These are phyloP conservation scores for Fusarium nanum DNA, from an alignment of 2,329 filamentous ascomycete species.

Conservation along the genomic window DNA sequence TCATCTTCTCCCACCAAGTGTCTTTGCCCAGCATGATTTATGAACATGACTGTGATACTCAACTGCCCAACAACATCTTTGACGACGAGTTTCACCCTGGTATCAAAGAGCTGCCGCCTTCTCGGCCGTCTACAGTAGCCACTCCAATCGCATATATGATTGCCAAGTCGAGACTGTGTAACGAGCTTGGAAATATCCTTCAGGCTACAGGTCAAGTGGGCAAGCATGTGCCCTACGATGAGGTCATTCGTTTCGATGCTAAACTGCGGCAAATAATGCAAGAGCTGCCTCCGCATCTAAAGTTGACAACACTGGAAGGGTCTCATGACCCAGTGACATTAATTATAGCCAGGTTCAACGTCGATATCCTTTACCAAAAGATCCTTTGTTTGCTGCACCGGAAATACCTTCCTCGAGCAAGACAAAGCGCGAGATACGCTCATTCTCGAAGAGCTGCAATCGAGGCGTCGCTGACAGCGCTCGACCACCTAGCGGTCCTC, in stretches of 20 bases:
- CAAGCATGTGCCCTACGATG: constrained; percentile 69
- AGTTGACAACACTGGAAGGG: constrained; percentile 79
- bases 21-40: constrained; percentile 77
- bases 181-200: constrained; percentile 77
- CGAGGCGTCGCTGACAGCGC: constrained; percentile 84
- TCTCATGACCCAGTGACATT: constrained; percentile 84
- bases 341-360: constrained; percentile 84
- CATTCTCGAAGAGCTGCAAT: constrained; percentile 87
- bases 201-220: constrained; percentile 70
- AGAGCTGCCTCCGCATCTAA: constrained; percentile 82
- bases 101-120: constrained; percentile 74
- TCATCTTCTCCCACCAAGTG: constrained; percentile 81
- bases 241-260: constrained; percentile 71
- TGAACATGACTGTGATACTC: constrained; percentile 78
- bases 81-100: constrained; percentile 82
- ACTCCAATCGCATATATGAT: constrained; percentile 86
- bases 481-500: constrained; percentile 81
- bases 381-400: constrained; percentile 89
- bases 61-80: constrained; percentile 80
- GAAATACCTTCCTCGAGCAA: constrained; percentile 83
- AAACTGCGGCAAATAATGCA: constrained; percentile 71
- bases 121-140: constrained; percentile 74
- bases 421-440: constrained; percentile 82
- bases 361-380: constrained; percentile 89
- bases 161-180: constrained; percentile 74